Evolutionary conservation across 2,329 filamentous ascomycete species (phyloP), one percentile per base, ranked within the genome.

Genomic region (Metarhizium brunneum): DNA sequence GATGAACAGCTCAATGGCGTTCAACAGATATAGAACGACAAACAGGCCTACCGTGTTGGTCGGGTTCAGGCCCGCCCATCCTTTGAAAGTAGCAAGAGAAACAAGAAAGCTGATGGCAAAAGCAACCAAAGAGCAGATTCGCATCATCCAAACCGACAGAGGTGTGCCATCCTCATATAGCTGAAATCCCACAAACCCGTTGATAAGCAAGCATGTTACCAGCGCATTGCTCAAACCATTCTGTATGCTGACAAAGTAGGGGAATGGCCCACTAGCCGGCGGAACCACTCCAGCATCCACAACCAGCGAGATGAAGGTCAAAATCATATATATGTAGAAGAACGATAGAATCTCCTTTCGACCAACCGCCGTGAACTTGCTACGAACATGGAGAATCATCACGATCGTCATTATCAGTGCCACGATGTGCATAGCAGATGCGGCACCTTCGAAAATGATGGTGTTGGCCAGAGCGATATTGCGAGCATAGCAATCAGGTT

Each of bases 171-270:
- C 94, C 72, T 99, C 94, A 71, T 99, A 99, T 13, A 99, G 79
- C 73, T 97, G 94, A 73, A 99, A 99, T 38, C 94, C 94, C 54
- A 99, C 92, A 67, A 99, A 99, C 47, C 94, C 94, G 71, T 97
- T 97, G 77, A 99, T 92, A 64, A 97, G 76, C 55, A 99, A 78
- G 69, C 88, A 95, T 30, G 90, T 92, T 68, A 94, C 87, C 32
- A 95, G 80, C 1, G 94, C 90, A 40, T 90, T 96, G 25, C 85
- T 78, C 54, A 99, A 77, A 14, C 92, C 94, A 60, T 86, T 87
- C 66, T 99, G 94, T 6, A 87, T 83, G 11, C 91, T 88, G 61
- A 90, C 88, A 67, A 99, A 96, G 76, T 96, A 99, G 0, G 92
- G 87, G 65, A 92, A 96, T 1, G 90, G 82, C 2, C 74, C 78